phyloP scores from a whole-genome alignment of 257 asterid genomes.

The Fraxinus cuspidata region DNA sequence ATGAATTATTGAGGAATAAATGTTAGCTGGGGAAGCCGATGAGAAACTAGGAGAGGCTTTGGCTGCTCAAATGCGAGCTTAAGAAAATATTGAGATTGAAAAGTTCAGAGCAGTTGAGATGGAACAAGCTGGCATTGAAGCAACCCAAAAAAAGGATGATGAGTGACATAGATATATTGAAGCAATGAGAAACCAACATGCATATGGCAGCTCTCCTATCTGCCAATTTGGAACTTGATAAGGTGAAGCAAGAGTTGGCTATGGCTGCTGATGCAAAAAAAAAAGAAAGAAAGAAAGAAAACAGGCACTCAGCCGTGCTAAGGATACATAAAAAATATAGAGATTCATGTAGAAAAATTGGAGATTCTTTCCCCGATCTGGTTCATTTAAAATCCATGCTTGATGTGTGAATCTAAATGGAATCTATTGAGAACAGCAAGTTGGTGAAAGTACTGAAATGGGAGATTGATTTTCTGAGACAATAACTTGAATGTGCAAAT shows the following conservation, averaged over 20 bases:
- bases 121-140: slow-evolving; percentile 90
- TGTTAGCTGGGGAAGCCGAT: slow-evolving; percentile 64
- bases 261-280: slow-evolving; percentile 66
- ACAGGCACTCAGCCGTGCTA: slow-evolving; percentile 75
- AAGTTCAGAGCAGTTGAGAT: slow-evolving; percentile 86
- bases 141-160: slow-evolving; percentile 76
- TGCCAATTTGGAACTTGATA: slow-evolving; percentile 71
- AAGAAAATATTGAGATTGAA: slow-evolving; percentile 83
- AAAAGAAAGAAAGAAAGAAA: no score
- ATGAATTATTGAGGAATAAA: slow-evolving; percentile 73
- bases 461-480: slow-evolving; percentile 18
- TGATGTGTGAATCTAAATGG: slow-evolving; percentile 52
- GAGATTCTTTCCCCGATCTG: slow-evolving; percentile 77
- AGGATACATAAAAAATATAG: slow-evolving; percentile 72
- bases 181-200: slow-evolving; percentile 69
- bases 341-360: slow-evolving; percentile 65
- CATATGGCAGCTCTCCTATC: slow-evolving; percentile 62
- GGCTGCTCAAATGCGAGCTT: slow-evolving; percentile 80
- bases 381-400: slow-evolving; percentile 62
- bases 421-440: slow-evolving; percentile 11
- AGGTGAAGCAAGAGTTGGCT: slow-evolving; percentile 65
- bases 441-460: not conserved
- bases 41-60: slow-evolving; percentile 84
- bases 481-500: slow-evolving; percentile 43
- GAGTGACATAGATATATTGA: slow-evolving; percentile 80